These are phyloP conservation scores for Panaeolus cyanescens DNA, from an alignment of 768 basidiomycete species.

Conservation along the genomic window DNA sequence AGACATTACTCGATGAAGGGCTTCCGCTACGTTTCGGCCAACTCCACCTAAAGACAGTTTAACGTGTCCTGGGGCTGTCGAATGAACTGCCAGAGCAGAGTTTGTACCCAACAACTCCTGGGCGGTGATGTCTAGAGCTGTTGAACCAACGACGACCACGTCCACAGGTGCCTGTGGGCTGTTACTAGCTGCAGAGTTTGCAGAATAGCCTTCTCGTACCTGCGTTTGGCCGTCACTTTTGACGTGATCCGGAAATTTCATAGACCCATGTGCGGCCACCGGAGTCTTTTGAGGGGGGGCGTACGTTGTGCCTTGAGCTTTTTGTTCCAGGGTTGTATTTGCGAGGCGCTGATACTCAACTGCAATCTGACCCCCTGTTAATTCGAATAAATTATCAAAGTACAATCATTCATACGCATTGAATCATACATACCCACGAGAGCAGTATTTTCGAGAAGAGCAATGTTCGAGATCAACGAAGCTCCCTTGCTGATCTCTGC, in stretches of 20 bases:
- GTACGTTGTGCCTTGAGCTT: background rate
- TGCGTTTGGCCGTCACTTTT: background rate
- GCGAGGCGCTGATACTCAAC: slow-evolving; percentile 65
- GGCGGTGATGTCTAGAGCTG: slow-evolving; percentile 89
- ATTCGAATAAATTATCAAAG: background rate
- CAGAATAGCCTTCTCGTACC: slow-evolving; percentile 1
- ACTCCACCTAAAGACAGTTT: slow-evolving; percentile 83
- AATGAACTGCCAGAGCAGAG: slow-evolving; percentile 44
- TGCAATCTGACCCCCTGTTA: slow-evolving; percentile 75
- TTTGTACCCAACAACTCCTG: slow-evolving; percentile 34
- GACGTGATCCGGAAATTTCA: background rate
- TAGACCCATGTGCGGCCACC: background rate
- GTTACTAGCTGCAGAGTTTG: background rate
- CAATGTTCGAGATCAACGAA: slow-evolving; percentile 80
- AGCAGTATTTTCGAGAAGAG: slow-evolving; percentile 88
- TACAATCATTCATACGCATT: slow-evolving; percentile 6
- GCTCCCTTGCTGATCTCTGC: slow-evolving; percentile 76
- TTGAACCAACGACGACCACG: slow-evolving; percentile 79
- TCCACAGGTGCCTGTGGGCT: slow-evolving; percentile 36
- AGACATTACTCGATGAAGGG: slow-evolving; percentile 67
- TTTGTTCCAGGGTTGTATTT: background rate
- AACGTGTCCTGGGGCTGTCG: slow-evolving; percentile 82
- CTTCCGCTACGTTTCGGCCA: slow-evolving; percentile 93
- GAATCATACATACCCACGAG: slow-evolving; percentile 58
- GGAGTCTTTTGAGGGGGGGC: background rate